A percentile compares a stretch with the other conserved stretches of the same genome.
phyloP scores from a whole-genome alignment of 306 rosid species.

The Crotalaria pallida region DNA sequence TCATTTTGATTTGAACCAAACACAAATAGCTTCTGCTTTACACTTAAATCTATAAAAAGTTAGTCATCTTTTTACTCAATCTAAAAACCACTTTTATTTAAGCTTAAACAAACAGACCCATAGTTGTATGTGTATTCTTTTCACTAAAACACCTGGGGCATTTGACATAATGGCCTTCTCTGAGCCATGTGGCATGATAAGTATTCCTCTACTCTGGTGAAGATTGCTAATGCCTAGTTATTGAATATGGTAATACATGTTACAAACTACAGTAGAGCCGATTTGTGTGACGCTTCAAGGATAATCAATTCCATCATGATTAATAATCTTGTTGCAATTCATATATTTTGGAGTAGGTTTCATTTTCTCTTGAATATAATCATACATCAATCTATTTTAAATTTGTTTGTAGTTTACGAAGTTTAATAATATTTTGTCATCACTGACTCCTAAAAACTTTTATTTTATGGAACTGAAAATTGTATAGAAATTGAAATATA shows the following conservation, averaged over 20 bases:
- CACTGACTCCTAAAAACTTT: not conserved
- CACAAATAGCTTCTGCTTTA: too few relatives aligned
- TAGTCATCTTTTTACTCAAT: too few relatives aligned
- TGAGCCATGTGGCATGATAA: not conserved
- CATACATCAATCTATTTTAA: not conserved
- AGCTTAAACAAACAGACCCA: too few relatives aligned
- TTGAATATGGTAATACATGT: not conserved
- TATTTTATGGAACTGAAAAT: constrained; percentile 11
- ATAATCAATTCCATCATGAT: too few relatives aligned
- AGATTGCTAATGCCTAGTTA: not conserved
- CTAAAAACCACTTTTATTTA: too few relatives aligned
- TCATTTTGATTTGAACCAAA: too few relatives aligned
- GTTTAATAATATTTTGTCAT: not conserved
- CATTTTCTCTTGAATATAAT: constrained; percentile 1
- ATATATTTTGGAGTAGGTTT: not conserved
- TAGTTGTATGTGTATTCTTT: constrained; percentile 6
- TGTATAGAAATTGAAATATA: not conserved
- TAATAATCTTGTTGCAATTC: constrained; percentile 2
- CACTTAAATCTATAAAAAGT: too few relatives aligned
- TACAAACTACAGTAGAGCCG: not conserved
- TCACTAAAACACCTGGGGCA: not conserved
- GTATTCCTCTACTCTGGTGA: not conserved
- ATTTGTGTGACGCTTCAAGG: constrained; percentile 16
- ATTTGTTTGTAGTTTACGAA: not conserved
- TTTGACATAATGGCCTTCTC: not conserved